phyloP scores from a whole-genome alignment of 176 grass and related monocot genomes.

The Dactylis glomerata region DNA sequence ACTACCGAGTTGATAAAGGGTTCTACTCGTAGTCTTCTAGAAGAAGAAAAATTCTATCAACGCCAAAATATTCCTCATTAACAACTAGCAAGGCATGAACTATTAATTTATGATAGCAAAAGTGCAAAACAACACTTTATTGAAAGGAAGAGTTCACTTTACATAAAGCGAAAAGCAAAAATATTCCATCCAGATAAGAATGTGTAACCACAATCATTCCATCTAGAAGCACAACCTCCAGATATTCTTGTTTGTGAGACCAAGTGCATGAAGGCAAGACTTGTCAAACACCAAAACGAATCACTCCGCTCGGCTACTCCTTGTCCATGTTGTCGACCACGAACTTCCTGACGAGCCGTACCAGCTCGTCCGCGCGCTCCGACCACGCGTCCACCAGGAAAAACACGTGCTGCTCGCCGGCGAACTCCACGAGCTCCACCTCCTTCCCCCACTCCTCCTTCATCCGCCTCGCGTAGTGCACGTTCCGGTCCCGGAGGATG shows the following conservation, averaged over 20 bases:
- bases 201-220: too few species aligned
- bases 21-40: too few species aligned
- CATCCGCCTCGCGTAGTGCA: constrained; percentile 42
- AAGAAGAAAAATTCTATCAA: too few species aligned
- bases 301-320: background rate
- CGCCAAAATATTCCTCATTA: too few species aligned
- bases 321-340: constrained; percentile 33
- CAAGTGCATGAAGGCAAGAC: background rate
- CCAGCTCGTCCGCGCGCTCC: constrained; percentile 33
- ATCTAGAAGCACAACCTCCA: too few species aligned
- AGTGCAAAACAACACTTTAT: too few species aligned
- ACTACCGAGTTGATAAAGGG: too few species aligned
- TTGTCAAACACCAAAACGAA: background rate
- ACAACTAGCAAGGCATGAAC: too few species aligned
- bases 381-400: constrained; percentile 24
- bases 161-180: too few species aligned
- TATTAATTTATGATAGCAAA: too few species aligned
- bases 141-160: too few species aligned
- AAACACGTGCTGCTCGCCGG: constrained; percentile 29
- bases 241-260: background rate
- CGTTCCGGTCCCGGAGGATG: constrained; percentile 34
- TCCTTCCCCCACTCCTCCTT: constrained; percentile 37
- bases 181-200: too few species aligned
- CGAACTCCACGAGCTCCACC: constrained; percentile 30
- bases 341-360: constrained; percentile 21